Evolutionary conservation across 1,139 yeast genomes (phyloP).

Genomic region (Zygosaccharomyces sapae): DNA sequence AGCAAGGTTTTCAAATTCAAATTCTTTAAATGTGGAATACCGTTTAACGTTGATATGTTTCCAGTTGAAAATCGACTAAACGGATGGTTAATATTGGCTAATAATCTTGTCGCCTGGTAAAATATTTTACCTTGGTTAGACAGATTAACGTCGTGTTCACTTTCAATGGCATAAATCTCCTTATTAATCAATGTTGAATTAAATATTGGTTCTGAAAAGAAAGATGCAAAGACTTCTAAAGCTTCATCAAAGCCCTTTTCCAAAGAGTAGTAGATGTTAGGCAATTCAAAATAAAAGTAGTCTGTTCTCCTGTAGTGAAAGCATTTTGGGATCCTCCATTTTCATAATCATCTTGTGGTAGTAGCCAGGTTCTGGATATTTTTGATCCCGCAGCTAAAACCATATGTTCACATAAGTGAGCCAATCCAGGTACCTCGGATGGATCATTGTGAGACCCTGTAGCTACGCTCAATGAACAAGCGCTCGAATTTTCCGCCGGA

Average conservation of each 20-base stretch:
- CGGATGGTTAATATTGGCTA: constrained; percentile 51
- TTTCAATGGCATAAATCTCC: constrained; percentile 58
- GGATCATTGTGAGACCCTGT: constrained; percentile 67
- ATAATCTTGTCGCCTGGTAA: constrained; percentile 54
- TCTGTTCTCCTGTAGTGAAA: constrained; percentile 59
- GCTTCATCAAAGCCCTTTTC: constrained; percentile 42
- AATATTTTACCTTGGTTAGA: constrained; percentile 43
- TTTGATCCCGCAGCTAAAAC: constrained; percentile 53
- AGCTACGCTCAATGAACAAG: constrained; percentile 51
- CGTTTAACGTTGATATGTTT: constrained; percentile 55
- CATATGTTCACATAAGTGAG: constrained; percentile 74
- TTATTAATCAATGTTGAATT: constrained; percentile 40
- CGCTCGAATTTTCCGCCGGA: constrained; percentile 45
- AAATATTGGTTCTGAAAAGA: constrained; percentile 50
- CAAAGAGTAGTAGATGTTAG: constrained; percentile 34
- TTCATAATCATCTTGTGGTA: constrained; percentile 44
- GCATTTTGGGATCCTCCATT: constrained; percentile 61
- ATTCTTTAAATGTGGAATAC: constrained; percentile 44
- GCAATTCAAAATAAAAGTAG: constrained; percentile 61
- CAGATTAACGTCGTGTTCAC: constrained; percentile 57
- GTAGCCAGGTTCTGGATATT: constrained; percentile 45
- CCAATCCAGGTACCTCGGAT: constrained; percentile 51
- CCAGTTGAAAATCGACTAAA: constrained; percentile 76
- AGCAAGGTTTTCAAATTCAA: constrained; percentile 52
- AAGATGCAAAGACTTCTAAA: constrained; percentile 49